These are phyloP conservation scores for Coniochaeta ligniaria DNA, from an alignment of 2,329 filamentous ascomycete genomes.

Conservation along the genomic window DNA sequence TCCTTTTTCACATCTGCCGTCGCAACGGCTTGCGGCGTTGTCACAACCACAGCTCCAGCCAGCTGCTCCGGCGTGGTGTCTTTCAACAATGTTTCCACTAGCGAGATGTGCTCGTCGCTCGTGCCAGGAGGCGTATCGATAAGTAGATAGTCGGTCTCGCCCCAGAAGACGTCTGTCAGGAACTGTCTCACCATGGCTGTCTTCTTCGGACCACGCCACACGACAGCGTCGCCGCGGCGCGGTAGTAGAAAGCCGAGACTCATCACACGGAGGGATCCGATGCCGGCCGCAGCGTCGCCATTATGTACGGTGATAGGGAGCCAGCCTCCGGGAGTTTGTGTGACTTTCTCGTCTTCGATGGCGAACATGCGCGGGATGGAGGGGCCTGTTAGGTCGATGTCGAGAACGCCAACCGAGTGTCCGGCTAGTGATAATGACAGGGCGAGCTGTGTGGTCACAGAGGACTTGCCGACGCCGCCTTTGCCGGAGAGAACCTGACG, in stretches of 20 bases:
- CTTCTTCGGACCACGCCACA: slow-evolving; percentile 97
- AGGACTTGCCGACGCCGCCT: slow-evolving; percentile 96
- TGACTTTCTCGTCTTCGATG: slow-evolving; percentile 83
- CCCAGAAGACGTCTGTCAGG: slow-evolving; percentile 84
- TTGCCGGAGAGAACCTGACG: slow-evolving; percentile 79
- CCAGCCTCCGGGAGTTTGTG: slow-evolving; percentile 87
- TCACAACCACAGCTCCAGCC: slow-evolving; percentile 86
- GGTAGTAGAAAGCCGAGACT: slow-evolving; percentile 86
- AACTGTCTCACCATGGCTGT: slow-evolving; percentile 99
- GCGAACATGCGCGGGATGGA: slow-evolving; percentile 94
- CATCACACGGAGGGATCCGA: slow-evolving; percentile 74
- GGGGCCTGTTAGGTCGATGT: slow-evolving; percentile 92
- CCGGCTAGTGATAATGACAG: slow-evolving; percentile 80
- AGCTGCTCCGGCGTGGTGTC: slow-evolving; percentile 60
- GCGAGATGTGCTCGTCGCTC: slow-evolving; percentile 92
- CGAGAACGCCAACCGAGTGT: slow-evolving; percentile 86
- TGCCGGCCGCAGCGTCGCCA: slow-evolving; percentile 37
- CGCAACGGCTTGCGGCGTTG: slow-evolving; percentile 89
- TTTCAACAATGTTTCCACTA: slow-evolving; percentile 75
- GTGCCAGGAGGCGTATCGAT: slow-evolving; percentile 96
- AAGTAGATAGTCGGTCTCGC: slow-evolving; percentile 79
- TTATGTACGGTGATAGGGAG: slow-evolving; percentile 79
- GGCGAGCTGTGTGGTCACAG: slow-evolving; percentile 92
- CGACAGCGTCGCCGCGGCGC: slow-evolving; percentile 80
- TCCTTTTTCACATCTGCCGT: slow-evolving; percentile 93